Percentiles rank a stretch among this genome's conserved stretches.
Conservation (phyloP, 163 green algal genomes). For the Smithsoniella earleae region DNA sequence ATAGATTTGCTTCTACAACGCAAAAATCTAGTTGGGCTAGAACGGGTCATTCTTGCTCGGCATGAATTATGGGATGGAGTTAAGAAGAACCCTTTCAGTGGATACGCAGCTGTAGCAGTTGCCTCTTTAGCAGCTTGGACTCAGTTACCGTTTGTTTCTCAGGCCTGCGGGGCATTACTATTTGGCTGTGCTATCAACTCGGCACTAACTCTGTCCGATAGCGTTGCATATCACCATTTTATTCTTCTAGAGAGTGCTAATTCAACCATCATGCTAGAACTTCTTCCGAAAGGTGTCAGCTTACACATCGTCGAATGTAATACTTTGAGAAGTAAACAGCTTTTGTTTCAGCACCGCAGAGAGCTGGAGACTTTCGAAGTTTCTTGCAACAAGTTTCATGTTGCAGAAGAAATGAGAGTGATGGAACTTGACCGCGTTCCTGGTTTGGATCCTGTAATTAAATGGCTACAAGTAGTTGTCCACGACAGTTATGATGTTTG, state of each 20-base stretch:
- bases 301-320: no score
- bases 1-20: not conserved
- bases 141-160: not conserved
- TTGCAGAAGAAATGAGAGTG: no score
- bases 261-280: not conserved
- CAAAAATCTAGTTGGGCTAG: not conserved
- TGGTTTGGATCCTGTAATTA: no score
- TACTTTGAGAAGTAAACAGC: no score
- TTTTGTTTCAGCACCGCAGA: no score
- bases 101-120: not conserved
- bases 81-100: not conserved
- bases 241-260: not conserved
- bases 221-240: not conserved
- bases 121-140: not conserved
- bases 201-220: not conserved
- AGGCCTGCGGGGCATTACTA: not conserved
- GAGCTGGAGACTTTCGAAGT: no score
- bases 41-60: not conserved
- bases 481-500: no score
- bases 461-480: no score
- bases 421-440: no score
- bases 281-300: no score
- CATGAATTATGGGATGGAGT: not conserved
- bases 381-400: no score
- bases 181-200: not conserved